Percentiles rank a stretch among this genome's conserved stretches.
Evolutionary conservation across 768 basidiomycete genomes (phyloP).

Genomic region (Gloeopeniophorella convolvens): DNA sequence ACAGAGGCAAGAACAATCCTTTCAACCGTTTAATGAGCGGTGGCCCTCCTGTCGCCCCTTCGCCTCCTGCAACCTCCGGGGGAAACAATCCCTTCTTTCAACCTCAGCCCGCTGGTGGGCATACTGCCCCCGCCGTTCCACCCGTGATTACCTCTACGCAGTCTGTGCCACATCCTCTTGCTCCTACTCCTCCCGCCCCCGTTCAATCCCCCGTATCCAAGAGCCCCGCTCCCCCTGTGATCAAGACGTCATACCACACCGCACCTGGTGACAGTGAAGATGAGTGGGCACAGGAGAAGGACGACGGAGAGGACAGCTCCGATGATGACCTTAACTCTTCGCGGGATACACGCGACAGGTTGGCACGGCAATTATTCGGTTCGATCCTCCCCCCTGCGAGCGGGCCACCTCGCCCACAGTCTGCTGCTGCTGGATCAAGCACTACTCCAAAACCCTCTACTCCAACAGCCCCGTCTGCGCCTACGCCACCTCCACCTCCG

Average conservation of each 20-base stretch:
- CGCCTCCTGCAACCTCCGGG: constrained; percentile 34
- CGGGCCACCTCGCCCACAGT: constrained; percentile 38
- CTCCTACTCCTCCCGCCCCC: constrained; percentile 28
- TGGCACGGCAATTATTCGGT: constrained; percentile 79
- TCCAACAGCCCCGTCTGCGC: constrained; percentile 29
- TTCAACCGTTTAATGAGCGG: constrained; percentile 65
- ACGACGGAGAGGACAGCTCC: constrained; percentile 58
- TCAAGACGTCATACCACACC: constrained; percentile 55
- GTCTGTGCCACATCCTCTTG: constrained; percentile 24
- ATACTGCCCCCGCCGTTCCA: constrained; percentile 25
- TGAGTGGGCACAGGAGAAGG: constrained; percentile 83
- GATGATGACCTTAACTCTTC: constrained; percentile 74
- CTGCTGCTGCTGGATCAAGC: constrained; percentile 34
- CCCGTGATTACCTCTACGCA: too few relatives aligned
- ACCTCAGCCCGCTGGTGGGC: constrained; percentile 34
- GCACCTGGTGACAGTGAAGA: constrained; percentile 57
- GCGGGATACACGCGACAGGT: constrained; percentile 55
- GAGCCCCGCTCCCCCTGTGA: constrained; percentile 47
- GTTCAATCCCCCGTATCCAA: constrained; percentile 30
- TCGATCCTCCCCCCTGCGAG: constrained; percentile 47
- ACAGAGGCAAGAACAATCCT: constrained; percentile 68
- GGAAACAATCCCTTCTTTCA: constrained; percentile 76
- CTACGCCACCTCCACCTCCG: constrained; percentile 34
- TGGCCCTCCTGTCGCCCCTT: constrained; percentile 33
- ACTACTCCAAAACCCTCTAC: constrained; percentile 20